Conservation (phyloP, 2,329 filamentous ascomycete genomes). For the Alternaria gansuensis region DNA sequence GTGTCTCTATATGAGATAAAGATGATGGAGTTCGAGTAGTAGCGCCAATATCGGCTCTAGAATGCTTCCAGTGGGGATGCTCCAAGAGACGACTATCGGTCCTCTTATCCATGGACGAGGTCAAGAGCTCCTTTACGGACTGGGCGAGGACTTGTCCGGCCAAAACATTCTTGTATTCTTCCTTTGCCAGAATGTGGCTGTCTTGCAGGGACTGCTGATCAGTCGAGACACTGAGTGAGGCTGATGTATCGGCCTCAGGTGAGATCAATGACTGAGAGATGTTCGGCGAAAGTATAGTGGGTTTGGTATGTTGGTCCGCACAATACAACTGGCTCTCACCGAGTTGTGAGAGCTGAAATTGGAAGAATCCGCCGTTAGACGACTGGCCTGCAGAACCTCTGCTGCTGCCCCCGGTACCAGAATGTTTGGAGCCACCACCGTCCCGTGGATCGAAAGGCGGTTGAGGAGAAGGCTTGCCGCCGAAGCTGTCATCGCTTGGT, state of each 20-base stretch:
- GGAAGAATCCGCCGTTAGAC: slow-evolving; percentile 39
- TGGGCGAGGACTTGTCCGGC: slow-evolving; percentile 48
- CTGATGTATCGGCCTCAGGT: slow-evolving; percentile 1
- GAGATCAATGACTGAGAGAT: slow-evolving; percentile 16
- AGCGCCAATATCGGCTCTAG: background rate
- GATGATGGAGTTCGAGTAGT: background rate
- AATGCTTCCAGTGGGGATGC: slow-evolving; percentile 2
- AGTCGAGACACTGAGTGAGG: background rate
- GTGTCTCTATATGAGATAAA: background rate
- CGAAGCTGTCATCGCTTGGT: slow-evolving; percentile 40
- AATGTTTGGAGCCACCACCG: slow-evolving; percentile 29
- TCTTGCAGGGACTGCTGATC: slow-evolving; percentile 18
- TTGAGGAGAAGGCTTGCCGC: slow-evolving; percentile 34
- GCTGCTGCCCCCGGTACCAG: slow-evolving; percentile 29
- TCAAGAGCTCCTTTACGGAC: slow-evolving; percentile 13
- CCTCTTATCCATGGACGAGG: background rate
- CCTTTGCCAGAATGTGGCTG: slow-evolving; percentile 33
- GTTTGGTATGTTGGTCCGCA: slow-evolving; percentile 24
- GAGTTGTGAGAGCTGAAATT: slow-evolving; percentile 45
- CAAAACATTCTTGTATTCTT: slow-evolving; percentile 38
- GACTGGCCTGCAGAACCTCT: slow-evolving; percentile 24
- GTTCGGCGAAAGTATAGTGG: slow-evolving; percentile 23
- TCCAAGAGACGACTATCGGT: slow-evolving; percentile 1
- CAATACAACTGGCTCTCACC: slow-evolving; percentile 24
- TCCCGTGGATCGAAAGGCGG: slow-evolving; percentile 33